These are phyloP conservation scores for Lachancea sp. DNA, from an alignment of 805 yeast species.

Conservation along the genomic window DNA sequence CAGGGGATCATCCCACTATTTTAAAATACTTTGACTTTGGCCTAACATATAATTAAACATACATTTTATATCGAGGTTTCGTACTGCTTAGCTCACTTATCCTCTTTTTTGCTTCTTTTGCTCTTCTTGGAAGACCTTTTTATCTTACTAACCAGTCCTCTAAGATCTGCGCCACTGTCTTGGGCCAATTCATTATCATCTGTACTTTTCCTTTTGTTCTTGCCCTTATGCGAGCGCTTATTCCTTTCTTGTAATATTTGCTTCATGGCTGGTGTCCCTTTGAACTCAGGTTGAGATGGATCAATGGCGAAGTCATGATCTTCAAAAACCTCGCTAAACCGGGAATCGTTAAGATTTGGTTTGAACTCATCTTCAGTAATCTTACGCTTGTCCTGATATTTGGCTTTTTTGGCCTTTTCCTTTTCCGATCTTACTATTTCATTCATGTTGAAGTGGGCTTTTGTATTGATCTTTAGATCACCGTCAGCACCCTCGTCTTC, in stretches of 20 bases:
- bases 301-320: constrained; percentile 91
- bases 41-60: too few species aligned
- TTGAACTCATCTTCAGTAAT: constrained; percentile 52
- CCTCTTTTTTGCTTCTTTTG: background rate
- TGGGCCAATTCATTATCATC: constrained; percentile 8
- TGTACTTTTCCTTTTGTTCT: constrained; percentile 16
- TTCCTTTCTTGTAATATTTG: constrained; percentile 70
- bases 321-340: constrained; percentile 79
- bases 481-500: constrained; percentile 43
- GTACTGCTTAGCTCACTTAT: background rate
- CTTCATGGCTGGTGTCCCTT: constrained; percentile 82
- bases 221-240: constrained; percentile 37
- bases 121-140: constrained; percentile 33
- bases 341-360: constrained; percentile 72
- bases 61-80: background rate
- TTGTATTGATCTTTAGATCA: constrained; percentile 31
- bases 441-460: constrained; percentile 72
- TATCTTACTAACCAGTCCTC: constrained; percentile 44
- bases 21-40: too few species aligned
- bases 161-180: constrained; percentile 3
- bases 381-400: constrained; percentile 41
- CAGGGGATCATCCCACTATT: too few species aligned
- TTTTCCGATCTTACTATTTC: constrained; percentile 72
- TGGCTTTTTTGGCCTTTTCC: constrained; percentile 45
- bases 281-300: constrained; percentile 85